Evolutionary conservation across 495 filamentous ascomycete genomes (phyloP).

Genomic region (Penicillium samsonianum): DNA sequence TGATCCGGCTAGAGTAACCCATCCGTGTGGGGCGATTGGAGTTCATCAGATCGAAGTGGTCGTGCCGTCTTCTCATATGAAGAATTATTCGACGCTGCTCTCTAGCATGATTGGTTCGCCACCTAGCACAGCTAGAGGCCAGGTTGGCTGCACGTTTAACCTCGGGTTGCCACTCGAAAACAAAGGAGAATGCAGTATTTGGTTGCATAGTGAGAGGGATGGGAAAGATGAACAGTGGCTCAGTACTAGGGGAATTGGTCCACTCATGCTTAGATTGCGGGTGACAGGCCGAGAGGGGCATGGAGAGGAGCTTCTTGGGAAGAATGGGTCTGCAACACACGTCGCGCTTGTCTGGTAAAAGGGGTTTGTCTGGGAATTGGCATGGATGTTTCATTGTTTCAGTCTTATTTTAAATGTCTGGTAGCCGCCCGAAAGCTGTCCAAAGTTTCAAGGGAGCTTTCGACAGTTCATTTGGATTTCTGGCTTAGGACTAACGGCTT

Average conservation of each 20-base stretch:
- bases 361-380: too few relatives aligned
- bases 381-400: too few relatives aligned
- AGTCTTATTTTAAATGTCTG: too few relatives aligned
- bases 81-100: background rate
- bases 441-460: too few relatives aligned
- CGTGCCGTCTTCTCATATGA: background rate
- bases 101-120: background rate
- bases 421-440: too few relatives aligned
- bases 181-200: background rate
- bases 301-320: background rate
- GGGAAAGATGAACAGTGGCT: background rate
- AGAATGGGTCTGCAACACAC: background rate
- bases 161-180: background rate
- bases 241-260: background rate
- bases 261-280: background rate
- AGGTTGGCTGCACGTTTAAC: background rate
- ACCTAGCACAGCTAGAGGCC: background rate
- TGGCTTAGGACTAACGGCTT: too few relatives aligned
- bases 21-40: background rate
- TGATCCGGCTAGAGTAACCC: background rate
- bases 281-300: background rate
- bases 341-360: background rate
- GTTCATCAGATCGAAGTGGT: background rate
- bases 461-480: too few relatives aligned
- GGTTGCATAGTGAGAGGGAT: background rate